These are phyloP conservation scores for Astrocystis sublimbata DNA, from an alignment of 495 filamentous ascomycete genomes.

Conservation along the genomic window DNA sequence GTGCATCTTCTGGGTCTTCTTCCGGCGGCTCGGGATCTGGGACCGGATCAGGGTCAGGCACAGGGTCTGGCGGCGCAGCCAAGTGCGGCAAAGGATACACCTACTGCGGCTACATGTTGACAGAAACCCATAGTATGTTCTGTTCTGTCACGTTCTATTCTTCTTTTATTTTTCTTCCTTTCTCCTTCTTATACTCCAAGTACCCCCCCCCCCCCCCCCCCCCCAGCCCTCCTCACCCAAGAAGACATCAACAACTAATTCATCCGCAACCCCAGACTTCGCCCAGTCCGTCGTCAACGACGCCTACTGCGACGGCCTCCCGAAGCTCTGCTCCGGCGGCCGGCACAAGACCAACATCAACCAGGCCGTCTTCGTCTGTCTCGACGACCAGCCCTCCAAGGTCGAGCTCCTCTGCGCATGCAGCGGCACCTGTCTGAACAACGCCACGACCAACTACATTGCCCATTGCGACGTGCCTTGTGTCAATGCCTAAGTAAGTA, in stretches of 20 bases:
- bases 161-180: background rate
- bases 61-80: conserved; percentile 24
- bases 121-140: conserved; percentile 38
- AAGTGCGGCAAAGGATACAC: conserved; percentile 47
- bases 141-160: background rate
- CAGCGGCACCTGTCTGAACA: conserved; percentile 40
- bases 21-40: conserved; percentile 16
- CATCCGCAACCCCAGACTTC: conserved; percentile 33
- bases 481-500: conserved; percentile 20
- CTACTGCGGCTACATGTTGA: conserved; percentile 48
- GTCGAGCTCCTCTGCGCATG: conserved; percentile 45
- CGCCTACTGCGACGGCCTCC: conserved; percentile 41
- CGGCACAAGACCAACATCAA: conserved; percentile 41
- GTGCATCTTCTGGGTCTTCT: background rate
- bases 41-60: too few relatives aligned
- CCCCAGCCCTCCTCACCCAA: background rate
- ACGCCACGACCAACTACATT: conserved; percentile 33
- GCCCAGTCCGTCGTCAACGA: conserved; percentile 40
- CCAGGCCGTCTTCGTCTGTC: conserved; percentile 45
- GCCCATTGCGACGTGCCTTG: conserved; percentile 35
- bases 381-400: conserved; percentile 31
- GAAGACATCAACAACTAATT: background rate
- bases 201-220: too few relatives aligned
- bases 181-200: too few relatives aligned
- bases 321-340: conserved; percentile 40